These are phyloP conservation scores for Curvularia spicifera DNA, from an alignment of 2,329 filamentous ascomycete genomes.

Conservation along the genomic window DNA sequence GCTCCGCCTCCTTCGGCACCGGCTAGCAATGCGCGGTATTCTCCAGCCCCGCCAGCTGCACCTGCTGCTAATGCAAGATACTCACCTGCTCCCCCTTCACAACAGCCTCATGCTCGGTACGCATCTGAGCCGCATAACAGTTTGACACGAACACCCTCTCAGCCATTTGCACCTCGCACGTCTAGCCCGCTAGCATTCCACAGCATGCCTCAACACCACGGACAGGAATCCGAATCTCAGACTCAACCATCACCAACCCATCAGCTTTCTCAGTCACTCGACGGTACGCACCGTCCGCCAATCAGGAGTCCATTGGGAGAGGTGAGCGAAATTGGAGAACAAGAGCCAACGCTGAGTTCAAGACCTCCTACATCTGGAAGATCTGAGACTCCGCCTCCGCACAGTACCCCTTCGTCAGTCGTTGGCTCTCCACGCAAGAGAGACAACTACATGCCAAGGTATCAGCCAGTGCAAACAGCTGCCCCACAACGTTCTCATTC, in stretches of 20 bases:
- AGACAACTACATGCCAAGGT: constrained; percentile 56
- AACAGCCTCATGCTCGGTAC: constrained; percentile 48
- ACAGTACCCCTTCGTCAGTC: constrained; percentile 42
- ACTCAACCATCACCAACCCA: constrained; percentile 26
- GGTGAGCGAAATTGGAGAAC: constrained; percentile 45
- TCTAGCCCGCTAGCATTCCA: constrained; percentile 68
- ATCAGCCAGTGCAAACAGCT: constrained; percentile 47
- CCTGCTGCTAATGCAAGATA: constrained; percentile 50
- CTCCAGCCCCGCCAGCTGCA: constrained; percentile 43
- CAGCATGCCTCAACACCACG: constrained; percentile 43
- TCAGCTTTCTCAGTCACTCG: constrained; percentile 38
- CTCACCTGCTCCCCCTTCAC: constrained; percentile 48
- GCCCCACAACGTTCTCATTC: constrained; percentile 59
- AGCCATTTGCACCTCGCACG: constrained; percentile 67
- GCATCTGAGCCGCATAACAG: constrained; percentile 44
- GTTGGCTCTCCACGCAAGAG: constrained; percentile 51
- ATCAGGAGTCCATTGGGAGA: constrained; percentile 42
- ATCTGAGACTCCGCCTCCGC: constrained; percentile 44
- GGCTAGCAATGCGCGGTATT: constrained; percentile 43
- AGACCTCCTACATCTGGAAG: constrained; percentile 31
- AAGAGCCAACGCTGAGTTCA: constrained; percentile 22
- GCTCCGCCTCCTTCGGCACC: constrained; percentile 44
- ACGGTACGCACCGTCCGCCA: constrained; percentile 32
- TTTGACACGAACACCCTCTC: constrained; percentile 48
- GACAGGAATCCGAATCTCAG: constrained; percentile 21